Conservation (phyloP, 2,329 filamentous ascomycete species). For the Aspergillus persii region DNA sequence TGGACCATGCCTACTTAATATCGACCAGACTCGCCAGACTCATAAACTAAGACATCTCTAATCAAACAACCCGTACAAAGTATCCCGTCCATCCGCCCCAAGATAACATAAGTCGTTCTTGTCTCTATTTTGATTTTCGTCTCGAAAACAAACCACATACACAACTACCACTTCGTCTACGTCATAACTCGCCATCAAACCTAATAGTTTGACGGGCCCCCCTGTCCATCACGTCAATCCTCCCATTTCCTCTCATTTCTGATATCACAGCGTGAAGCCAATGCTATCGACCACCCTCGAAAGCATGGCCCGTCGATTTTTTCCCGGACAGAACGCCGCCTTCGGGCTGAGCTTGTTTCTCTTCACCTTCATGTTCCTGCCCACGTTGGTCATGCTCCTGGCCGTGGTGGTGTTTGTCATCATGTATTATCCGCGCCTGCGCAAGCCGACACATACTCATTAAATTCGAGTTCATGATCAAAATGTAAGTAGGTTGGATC, state of each 20-base stretch:
- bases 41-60: background rate
- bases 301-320: constrained; percentile 28
- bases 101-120: no score
- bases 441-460: constrained; percentile 12
- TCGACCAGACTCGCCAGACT: background rate
- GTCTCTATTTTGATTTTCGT: no score
- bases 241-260: background rate
- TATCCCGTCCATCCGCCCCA: background rate
- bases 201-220: background rate
- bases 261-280: background rate
- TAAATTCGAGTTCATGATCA: background rate
- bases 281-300: constrained; percentile 22
- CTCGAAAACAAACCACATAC: background rate
- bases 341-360: constrained; percentile 32
- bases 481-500: no score
- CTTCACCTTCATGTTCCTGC: constrained; percentile 36
- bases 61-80: background rate
- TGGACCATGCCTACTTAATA: background rate
- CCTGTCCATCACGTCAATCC: background rate
- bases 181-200: background rate
- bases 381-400: constrained; percentile 31
- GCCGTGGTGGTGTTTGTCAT: constrained; percentile 33
- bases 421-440: constrained; percentile 28
- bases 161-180: background rate
- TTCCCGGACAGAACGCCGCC: constrained; percentile 26